phyloP scores from a whole-genome alignment of 2,329 filamentous ascomycete species.

The Alternaria sp. region DNA sequence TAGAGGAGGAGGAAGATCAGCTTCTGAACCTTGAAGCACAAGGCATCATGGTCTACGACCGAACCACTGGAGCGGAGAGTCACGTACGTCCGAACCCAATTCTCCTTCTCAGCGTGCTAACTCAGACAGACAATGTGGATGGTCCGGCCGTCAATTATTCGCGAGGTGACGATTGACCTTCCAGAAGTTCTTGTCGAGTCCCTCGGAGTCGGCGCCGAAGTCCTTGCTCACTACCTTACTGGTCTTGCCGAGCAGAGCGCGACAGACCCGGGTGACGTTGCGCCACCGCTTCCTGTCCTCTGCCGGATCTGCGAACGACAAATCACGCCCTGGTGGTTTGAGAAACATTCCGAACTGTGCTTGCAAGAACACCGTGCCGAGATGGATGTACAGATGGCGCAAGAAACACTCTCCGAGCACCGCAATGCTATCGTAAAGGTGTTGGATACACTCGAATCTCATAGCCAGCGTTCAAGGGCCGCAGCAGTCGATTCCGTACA shows the following conservation, averaged over 20 bases:
- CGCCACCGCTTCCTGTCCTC: constrained; percentile 83
- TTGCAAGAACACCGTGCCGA: constrained; percentile 95
- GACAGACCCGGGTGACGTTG: constrained; percentile 76
- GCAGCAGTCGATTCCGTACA: constrained; percentile 59
- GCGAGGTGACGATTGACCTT: constrained; percentile 95
- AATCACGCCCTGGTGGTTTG: constrained; percentile 99
- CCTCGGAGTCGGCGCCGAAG: constrained; percentile 90
- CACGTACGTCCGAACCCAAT: constrained; percentile 71
- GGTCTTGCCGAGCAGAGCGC: constrained; percentile 83
- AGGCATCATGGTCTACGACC: constrained; percentile 97
- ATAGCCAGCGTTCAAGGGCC: constrained; percentile 68
- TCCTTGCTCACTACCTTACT: constrained; percentile 92
- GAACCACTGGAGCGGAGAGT: constrained; percentile 82
- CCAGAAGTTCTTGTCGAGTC: constrained; percentile 90
- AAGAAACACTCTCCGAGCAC: constrained; percentile 91
- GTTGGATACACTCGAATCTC: constrained; percentile 86
- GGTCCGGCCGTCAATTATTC: constrained; percentile 88
- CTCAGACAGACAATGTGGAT: constrained; percentile 95
- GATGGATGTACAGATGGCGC: constrained; percentile 96
- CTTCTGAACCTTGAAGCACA: constrained; percentile 89
- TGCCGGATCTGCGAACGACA: constrained; percentile 98
- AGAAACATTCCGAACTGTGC: constrained; percentile 97
- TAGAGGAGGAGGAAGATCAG: constrained; percentile 53
- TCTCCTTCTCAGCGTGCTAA: constrained; percentile 29
- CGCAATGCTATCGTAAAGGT: constrained; percentile 94